Base-by-base conservation (phyloP, 352 stramenopile species). In the Globisporangium solare region DNA sequence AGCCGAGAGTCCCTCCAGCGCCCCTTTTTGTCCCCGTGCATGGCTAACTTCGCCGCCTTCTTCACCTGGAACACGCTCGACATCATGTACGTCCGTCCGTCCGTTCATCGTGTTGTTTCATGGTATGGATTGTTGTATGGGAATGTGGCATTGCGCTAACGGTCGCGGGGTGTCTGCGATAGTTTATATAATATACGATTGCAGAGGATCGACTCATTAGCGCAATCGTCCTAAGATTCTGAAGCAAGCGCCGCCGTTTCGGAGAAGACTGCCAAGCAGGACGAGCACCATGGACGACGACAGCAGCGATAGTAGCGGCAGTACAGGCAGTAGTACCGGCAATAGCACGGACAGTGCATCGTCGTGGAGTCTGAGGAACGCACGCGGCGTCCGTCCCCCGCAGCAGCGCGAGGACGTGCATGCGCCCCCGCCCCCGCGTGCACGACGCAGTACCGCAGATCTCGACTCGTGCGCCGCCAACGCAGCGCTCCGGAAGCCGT, bases 61-160 rank as follows among this genome's bases (percentile, higher is more conserved):
- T 63, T 63, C 57, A 63, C 57, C 21, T 63, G 57, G 57, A 63
- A 58, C 18, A 63, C 57, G 15, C 57, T 63, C 49, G 57, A 63
- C 57, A 63, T 63, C 57, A 63, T 21, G 57, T 63, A 48, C 57
- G 51, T 53, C 21, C 11, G 35, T n/a, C n/a, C n/a, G n/a, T n/a
- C n/a, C n/a, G n/a, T n/a, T n/a, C n/a, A n/a, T n/a, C n/a, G n/a
- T n/a, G n/a, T n/a, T n/a, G n/a, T n/a, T n/a, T n/a, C n/a, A n/a
- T n/a, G n/a, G n/a, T n/a, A n/a, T n/a, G n/a, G n/a, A n/a, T n/a
- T 27, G 5, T 27, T 27, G 24, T 5, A 27, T 27, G 24, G 2
- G 24, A 5, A 27, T 27, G 24, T 2, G 24, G 24, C 2, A 27
- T 27, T 27, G 24, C 5, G 24, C 24, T 27, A 27, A 27, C 24